Evolutionary conservation across 805 yeast genomes (phyloP).

Genomic region (Torulaspora gathmanii): DNA sequence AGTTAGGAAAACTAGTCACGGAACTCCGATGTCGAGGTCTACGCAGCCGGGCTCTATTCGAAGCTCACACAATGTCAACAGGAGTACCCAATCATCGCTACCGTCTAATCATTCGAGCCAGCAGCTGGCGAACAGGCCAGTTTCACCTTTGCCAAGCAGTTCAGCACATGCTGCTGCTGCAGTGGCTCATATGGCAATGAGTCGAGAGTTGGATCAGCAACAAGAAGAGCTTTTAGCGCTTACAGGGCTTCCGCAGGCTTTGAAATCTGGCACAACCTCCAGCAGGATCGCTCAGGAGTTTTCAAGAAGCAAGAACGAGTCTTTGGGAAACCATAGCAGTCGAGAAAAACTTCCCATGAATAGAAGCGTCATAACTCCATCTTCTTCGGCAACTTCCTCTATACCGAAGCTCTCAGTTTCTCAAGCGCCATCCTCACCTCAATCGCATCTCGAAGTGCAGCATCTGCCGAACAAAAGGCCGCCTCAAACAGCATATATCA

Average conservation of each 20-base stretch:
- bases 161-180: constrained; percentile 24
- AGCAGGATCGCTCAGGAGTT: not conserved
- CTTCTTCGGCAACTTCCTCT: not conserved
- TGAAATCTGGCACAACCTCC: not conserved
- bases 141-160: constrained; percentile 4
- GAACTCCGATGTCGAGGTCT: not conserved
- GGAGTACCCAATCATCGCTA: not conserved
- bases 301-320: not conserved
- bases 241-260: not conserved
- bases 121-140: not conserved
- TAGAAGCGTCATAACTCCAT: not conserved
- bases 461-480: not conserved
- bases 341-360: not conserved
- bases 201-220: constrained; percentile 7
- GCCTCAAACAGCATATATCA: not conserved
- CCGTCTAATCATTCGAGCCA: not conserved
- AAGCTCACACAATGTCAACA: not conserved
- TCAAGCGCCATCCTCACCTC: not conserved
- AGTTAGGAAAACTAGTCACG: constrained; percentile 1
- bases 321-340: not conserved
- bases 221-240: constrained; percentile 3
- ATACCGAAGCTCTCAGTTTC: not conserved
- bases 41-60: not conserved
- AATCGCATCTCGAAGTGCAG: not conserved
- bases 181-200: constrained; percentile 19